Percentiles rank a stretch among this genome's conserved stretches.
Evolutionary conservation across 139 green algal genomes (phyloP).

Genomic region (Spirogloea muscicola): DNA sequence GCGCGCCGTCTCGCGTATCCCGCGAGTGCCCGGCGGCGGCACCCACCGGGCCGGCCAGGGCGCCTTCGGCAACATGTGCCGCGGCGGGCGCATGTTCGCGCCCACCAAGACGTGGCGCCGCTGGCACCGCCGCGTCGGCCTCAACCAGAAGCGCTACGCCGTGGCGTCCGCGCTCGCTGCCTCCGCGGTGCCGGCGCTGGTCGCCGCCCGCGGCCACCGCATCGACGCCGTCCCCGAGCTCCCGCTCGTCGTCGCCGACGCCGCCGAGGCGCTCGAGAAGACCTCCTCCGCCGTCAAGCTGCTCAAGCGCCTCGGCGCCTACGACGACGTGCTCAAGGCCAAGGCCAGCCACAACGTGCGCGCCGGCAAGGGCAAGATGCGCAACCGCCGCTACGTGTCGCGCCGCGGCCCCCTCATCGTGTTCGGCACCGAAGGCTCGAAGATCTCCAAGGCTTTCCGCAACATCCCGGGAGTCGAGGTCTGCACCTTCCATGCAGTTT

Average conservation of each 20-base stretch:
- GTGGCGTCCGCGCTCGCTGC: slow-evolving; percentile 91
- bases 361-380: slow-evolving; percentile 95
- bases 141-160: slow-evolving; percentile 96
- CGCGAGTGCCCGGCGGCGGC: slow-evolving; percentile 92
- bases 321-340: slow-evolving; percentile 85
- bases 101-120: slow-evolving; percentile 93
- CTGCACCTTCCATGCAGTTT: too few species aligned
- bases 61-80: slow-evolving; percentile 99
- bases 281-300: slow-evolving; percentile 84
- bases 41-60: slow-evolving; percentile 96
- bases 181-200: slow-evolving; percentile 86
- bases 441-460: slow-evolving; percentile 70
- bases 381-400: slow-evolving; percentile 90
- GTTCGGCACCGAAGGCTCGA: slow-evolving; percentile 75
- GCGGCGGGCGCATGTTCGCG: slow-evolving; percentile 96
- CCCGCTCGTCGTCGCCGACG: slow-evolving; percentile 88
- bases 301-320: slow-evolving; percentile 79
- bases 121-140: slow-evolving; percentile 98
- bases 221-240: slow-evolving; percentile 92
- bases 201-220: slow-evolving; percentile 92
- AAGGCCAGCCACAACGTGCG: slow-evolving; percentile 76
- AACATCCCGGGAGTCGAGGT: slow-evolving; percentile 96
- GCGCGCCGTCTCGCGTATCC: slow-evolving; percentile 98
- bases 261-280: slow-evolving; percentile 81
- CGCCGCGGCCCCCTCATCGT: slow-evolving; percentile 93